Conservation (phyloP, 1,139 yeast species). For the Chernovozyma sophiae-reginae region DNA sequence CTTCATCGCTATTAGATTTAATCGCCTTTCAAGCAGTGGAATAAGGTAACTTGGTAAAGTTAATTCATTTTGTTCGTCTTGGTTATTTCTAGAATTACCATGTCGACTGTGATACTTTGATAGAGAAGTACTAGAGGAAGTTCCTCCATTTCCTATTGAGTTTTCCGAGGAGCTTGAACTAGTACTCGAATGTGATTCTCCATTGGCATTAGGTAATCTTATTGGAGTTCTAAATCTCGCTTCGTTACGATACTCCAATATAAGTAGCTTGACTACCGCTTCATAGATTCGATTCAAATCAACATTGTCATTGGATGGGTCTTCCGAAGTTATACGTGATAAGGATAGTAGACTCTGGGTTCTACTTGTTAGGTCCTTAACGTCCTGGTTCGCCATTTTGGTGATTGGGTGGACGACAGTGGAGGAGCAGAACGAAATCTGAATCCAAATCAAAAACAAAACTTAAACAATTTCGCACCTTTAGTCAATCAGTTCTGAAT, state of each 20-base stretch:
- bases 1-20: slow-evolving; percentile 55
- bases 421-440: too few relatives aligned
- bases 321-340: slow-evolving; percentile 17
- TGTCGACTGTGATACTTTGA: not conserved
- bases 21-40: slow-evolving; percentile 42
- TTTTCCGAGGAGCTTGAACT: not conserved
- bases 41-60: slow-evolving; percentile 47
- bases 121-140: not conserved
- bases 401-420: too few relatives aligned
- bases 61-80: not conserved
- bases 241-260: slow-evolving; percentile 56
- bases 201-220: slow-evolving; percentile 5
- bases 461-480: too few relatives aligned
- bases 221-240: slow-evolving; percentile 51
- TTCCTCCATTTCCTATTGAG: not conserved
- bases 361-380: slow-evolving; percentile 6
- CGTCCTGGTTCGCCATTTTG: not conserved
- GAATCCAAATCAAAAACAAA: too few relatives aligned
- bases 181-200: not conserved
- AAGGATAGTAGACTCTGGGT: slow-evolving; percentile 24
- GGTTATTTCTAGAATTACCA: not conserved
- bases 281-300: slow-evolving; percentile 33
- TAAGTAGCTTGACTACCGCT: slow-evolving; percentile 41
- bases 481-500: too few relatives aligned
- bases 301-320: slow-evolving; percentile 15